Evolutionary conservation across 768 basidiomycete genomes (phyloP).

Genomic region (Kwoniella sp.): DNA sequence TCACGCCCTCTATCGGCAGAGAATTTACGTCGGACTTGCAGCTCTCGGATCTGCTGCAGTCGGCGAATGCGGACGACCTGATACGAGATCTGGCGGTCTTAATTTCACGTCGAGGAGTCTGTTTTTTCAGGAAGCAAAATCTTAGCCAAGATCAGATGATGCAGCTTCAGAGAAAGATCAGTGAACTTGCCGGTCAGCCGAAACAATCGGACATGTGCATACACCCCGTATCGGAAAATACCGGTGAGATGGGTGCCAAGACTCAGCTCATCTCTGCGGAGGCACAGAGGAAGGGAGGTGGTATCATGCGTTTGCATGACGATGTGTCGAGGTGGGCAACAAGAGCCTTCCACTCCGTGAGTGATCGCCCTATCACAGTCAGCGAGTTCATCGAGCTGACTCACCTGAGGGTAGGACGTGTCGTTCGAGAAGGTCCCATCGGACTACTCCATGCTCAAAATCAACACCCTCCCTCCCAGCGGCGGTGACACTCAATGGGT

Average conservation of each 20-base stretch:
- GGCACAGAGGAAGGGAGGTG: slow-evolving; percentile 40
- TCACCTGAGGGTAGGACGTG: slow-evolving; percentile 35
- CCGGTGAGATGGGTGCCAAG: slow-evolving; percentile 45
- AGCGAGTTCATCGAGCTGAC: neutral
- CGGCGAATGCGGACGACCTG: slow-evolving; percentile 61
- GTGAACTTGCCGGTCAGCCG: slow-evolving; percentile 50
- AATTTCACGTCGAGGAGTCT: slow-evolving; percentile 55
- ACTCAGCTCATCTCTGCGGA: slow-evolving; percentile 47
- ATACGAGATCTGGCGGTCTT: slow-evolving; percentile 64
- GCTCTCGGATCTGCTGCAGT: slow-evolving; percentile 59
- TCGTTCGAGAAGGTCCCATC: slow-evolving; percentile 55
- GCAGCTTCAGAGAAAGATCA: slow-evolving; percentile 40
- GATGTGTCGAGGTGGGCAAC: slow-evolving; percentile 47
- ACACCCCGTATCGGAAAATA: slow-evolving; percentile 53
- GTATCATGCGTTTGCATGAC: slow-evolving; percentile 38
- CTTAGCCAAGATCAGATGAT: slow-evolving; percentile 47
- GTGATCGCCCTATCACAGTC: too few species aligned
- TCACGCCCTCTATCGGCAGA: slow-evolving; percentile 66
- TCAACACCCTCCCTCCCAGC: slow-evolving; percentile 51
- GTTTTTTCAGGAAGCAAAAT: slow-evolving; percentile 56
- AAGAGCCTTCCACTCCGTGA: slow-evolving; percentile 39
- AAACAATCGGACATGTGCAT: slow-evolving; percentile 42
- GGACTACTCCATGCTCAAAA: slow-evolving; percentile 48
- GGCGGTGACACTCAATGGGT: slow-evolving; percentile 55
- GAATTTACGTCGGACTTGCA: slow-evolving; percentile 61